Percentiles rank a stretch among this genome's conserved stretches.
phyloP scores from a whole-genome alignment of 306 rosid genomes.

The Vigna reflexopilosa region DNA sequence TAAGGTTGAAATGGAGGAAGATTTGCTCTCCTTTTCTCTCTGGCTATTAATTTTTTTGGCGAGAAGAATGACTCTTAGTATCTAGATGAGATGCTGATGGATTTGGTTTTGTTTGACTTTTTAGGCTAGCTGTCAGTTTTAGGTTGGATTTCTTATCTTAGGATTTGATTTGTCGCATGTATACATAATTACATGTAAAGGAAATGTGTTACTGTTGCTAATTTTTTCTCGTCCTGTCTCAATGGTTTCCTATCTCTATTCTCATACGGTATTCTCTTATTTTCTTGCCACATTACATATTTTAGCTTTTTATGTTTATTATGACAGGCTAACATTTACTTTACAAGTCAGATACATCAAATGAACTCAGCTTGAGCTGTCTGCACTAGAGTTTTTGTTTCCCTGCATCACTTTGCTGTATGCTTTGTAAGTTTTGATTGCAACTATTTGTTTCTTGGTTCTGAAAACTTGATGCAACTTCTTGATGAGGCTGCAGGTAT shows the following conservation, averaged over 20 bases:
- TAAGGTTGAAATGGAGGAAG: constrained; percentile 32
- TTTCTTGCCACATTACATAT: constrained; percentile 35
- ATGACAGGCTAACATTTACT: constrained; percentile 73
- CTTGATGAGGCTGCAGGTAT: constrained; percentile 80
- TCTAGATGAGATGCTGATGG: constrained; percentile 33
- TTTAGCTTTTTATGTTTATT: constrained; percentile 48
- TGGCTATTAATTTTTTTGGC: background rate
- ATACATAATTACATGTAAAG: background rate
- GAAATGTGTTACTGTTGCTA: background rate
- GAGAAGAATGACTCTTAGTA: constrained; percentile 1
- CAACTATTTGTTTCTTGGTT: constrained; percentile 43
- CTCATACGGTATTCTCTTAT: constrained; percentile 34
- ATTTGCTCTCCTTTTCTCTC: background rate
- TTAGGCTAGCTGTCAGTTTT: constrained; percentile 29
- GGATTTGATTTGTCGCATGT: constrained; percentile 29
- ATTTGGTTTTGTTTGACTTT: constrained; percentile 9
- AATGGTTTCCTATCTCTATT: constrained; percentile 42
- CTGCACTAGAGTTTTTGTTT: constrained; percentile 86
- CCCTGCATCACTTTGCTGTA: constrained; percentile 78
- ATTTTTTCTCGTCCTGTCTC: constrained; percentile 8
- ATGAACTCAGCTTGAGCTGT: constrained; percentile 93
- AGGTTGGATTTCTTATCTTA: constrained; percentile 11
- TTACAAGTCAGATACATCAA: constrained; percentile 84
- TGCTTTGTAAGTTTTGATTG: constrained; percentile 82
- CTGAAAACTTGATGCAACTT: constrained; percentile 62